Evolutionary conservation across 192 early-diverging fungal species (phyloP).

Genomic region (Backusella psychrophila): DNA sequence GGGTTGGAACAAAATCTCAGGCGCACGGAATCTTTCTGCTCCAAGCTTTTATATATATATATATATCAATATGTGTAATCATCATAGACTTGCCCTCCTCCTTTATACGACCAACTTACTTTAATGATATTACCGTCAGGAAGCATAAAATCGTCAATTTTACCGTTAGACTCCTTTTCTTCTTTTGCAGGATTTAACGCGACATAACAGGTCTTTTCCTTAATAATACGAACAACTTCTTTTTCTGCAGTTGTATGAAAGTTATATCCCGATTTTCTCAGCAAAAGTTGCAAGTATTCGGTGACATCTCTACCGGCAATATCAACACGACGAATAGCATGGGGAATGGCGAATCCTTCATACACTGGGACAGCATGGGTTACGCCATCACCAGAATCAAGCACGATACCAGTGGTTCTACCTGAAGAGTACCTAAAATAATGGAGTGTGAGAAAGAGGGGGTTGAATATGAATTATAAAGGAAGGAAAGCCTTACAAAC

Average conservation of each 20-base stretch:
- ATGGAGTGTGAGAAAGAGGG: too few species aligned
- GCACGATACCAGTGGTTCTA: slow-evolving; percentile 94
- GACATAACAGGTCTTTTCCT: slow-evolving; percentile 95
- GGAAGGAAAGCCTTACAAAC: slow-evolving; percentile 58
- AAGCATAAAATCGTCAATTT: slow-evolving; percentile 75
- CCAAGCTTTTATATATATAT: slow-evolving; percentile 58
- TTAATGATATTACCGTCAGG: slow-evolving; percentile 85
- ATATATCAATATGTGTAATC: neutral
- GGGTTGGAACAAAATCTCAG: slow-evolving; percentile 96
- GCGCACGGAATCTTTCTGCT: slow-evolving; percentile 88
- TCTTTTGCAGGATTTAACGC: slow-evolving; percentile 87
- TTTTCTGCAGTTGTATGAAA: slow-evolving; percentile 93
- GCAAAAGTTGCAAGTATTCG: slow-evolving; percentile 85
- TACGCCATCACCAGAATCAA: slow-evolving; percentile 96
- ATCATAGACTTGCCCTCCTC: neutral
- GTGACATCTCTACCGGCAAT: slow-evolving; percentile 96
- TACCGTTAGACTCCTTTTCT: slow-evolving; percentile 84
- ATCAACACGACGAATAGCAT: slow-evolving; percentile 92
- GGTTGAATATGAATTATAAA: neutral
- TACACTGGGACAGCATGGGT: slow-evolving; percentile 95
- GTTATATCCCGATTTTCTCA: slow-evolving; percentile 85
- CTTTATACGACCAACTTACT: slow-evolving; percentile 35
- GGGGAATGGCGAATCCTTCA: slow-evolving; percentile 94
- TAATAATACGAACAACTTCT: slow-evolving; percentile 93
- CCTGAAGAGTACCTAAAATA: slow-evolving; percentile 85